Conservation (phyloP, 352 stramenopile species). For the Nothophytophthora sp. region DNA sequence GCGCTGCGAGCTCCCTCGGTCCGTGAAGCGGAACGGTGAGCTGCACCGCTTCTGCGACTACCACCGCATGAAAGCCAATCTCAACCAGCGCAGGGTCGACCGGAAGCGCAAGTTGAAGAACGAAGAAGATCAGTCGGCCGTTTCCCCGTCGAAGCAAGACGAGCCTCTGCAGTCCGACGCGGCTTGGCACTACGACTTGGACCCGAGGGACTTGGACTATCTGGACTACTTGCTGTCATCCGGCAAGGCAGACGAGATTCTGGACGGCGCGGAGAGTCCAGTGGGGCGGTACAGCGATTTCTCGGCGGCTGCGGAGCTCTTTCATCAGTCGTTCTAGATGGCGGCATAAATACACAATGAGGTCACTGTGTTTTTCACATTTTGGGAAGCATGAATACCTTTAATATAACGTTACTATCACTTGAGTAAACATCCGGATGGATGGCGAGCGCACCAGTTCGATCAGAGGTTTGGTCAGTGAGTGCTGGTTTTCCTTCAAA, state of each 20-base stretch:
- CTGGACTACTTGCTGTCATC: slow-evolving; percentile 19
- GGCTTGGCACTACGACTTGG: slow-evolving; percentile 19
- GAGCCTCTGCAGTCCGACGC: background rate
- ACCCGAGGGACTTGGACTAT: slow-evolving; percentile 21
- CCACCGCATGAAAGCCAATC: slow-evolving; percentile 38
- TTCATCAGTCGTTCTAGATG: too few species aligned
- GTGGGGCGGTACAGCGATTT: background rate
- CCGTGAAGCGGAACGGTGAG: slow-evolving; percentile 31
- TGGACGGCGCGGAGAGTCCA: background rate
- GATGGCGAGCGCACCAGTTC: too few species aligned
- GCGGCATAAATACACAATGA: too few species aligned
- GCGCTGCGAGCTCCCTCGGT: background rate
- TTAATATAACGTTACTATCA: too few species aligned
- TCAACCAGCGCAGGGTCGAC: slow-evolving; percentile 25
- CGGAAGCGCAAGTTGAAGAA: slow-evolving; percentile 10
- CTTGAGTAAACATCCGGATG: too few species aligned
- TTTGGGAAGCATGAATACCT: too few species aligned
- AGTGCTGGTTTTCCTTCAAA: too few species aligned
- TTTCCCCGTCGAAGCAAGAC: slow-evolving; percentile 11
- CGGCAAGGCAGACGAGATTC: slow-evolving; percentile 1
- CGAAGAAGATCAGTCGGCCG: background rate
- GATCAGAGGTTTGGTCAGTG: too few species aligned
- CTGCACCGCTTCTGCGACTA: background rate
- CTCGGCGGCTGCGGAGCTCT: too few species aligned
- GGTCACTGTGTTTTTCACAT: too few species aligned